Base-by-base conservation (phyloP, 164 flowering plant genomes). In the Hamamelis virginiana region DNA sequence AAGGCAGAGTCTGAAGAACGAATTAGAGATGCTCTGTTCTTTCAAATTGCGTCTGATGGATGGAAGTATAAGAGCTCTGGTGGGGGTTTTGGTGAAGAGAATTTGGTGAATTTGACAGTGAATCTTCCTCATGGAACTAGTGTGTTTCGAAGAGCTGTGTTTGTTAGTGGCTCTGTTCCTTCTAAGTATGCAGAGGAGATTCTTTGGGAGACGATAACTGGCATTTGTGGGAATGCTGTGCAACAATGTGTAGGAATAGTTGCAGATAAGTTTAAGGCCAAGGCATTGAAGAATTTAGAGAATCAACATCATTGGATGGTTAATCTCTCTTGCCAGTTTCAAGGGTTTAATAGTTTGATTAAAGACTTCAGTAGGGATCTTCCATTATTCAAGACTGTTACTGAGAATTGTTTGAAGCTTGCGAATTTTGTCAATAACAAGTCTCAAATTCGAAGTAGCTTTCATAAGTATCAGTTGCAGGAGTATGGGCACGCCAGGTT, bases 121-220 rank as follows among this genome's bases (percentile, higher is more conserved):
- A 96, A 93, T 79, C 86, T 96, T 41, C 99, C 99, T 1, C 89
- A 96, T 67, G 99, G 98, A 70, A 91, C 96, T 26, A 91, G 90
- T 73, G 79, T 96, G 68, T 96, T 85, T 61, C 75, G 87, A 23
- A 82, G 82, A 72, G 98, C 97, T 0, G 86, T 87, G 61, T 88
- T 96, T 53, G 77, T 90, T 18, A 75, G 76, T 23, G 89, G 88
- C 2, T 62, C 82, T 10, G 89, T 82, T 47, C 89, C 92, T 23
- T 81, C 95, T 0, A 83, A 83, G 65, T 89, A 83, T 59, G 98
- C 98, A 0, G 97, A 96, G 88, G 97, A 93, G 67, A 79, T 89
- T 52, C 69, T 94, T 19, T 87, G 89, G 95, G 96, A 89, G 68
- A 86, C 92, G 0, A 61, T 89, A 14, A 72, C 81, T 0, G 87